Percentiles rank a stretch among this genome's conserved stretches.
Evolutionary conservation across 257 asterid genomes (phyloP).

Genomic region (Echites panduratus): DNA sequence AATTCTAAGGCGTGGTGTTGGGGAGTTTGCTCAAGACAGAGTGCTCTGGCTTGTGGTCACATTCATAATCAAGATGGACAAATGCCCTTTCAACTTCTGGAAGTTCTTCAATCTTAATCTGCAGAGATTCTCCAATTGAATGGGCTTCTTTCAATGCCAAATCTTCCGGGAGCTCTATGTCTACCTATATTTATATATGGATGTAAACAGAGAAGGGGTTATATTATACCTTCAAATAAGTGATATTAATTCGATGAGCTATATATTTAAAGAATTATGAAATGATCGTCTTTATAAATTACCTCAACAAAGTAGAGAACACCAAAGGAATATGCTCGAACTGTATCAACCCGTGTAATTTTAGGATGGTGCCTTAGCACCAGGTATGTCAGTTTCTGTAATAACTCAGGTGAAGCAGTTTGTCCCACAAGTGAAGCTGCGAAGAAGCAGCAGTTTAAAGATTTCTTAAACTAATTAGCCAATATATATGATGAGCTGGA

Average conservation of each 20-base stretch:
- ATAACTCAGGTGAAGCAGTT: slow-evolving; percentile 61
- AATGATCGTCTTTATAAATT: no score
- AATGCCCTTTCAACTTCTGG: slow-evolving; percentile 72
- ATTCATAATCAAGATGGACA: slow-evolving; percentile 75
- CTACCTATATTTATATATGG: slow-evolving; percentile 52
- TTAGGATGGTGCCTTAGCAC: slow-evolving; percentile 47
- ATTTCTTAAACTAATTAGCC: neutral
- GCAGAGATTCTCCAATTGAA: slow-evolving; percentile 64
- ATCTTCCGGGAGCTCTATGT: slow-evolving; percentile 77
- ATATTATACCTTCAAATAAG: no score
- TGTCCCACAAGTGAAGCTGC: slow-evolving; percentile 61
- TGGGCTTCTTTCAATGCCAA: slow-evolving; percentile 68
- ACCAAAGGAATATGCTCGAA: slow-evolving; percentile 73
- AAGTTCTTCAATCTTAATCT: slow-evolving; percentile 71
- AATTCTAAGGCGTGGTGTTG: neutral
- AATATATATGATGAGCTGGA: neutral
- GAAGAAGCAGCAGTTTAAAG: neutral
- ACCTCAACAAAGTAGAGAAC: slow-evolving; percentile 78
- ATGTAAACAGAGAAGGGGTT: no score
- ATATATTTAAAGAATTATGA: no score
- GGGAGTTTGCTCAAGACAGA: slow-evolving; percentile 61
- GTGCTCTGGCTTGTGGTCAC: slow-evolving; percentile 81
- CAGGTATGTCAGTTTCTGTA: slow-evolving; percentile 41
- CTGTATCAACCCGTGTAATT: slow-evolving; percentile 64
- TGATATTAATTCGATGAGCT: no score